These are phyloP conservation scores for Besnoitia besnoiti DNA, from an alignment of 169 alveolate genomes.

Conservation along the genomic window DNA sequence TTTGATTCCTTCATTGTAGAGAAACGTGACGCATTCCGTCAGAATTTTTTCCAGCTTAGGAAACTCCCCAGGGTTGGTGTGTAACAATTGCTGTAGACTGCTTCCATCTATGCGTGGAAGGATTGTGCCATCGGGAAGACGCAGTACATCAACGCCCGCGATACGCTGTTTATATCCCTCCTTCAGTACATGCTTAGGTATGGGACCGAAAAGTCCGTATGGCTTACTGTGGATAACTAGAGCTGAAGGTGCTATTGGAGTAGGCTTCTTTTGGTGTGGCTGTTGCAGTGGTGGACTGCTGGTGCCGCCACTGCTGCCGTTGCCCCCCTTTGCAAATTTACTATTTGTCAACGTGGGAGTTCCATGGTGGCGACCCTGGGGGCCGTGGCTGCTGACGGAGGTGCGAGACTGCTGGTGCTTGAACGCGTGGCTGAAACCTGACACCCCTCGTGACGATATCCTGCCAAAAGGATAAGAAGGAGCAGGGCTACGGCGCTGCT, in stretches of 20 bases:
- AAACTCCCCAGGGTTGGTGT: not conserved
- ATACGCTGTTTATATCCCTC: conserved; percentile 37
- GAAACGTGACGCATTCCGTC: not conserved
- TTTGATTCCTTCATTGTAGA: conserved; percentile 49
- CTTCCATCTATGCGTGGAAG: conserved; percentile 41
- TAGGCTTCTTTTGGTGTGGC: not conserved
- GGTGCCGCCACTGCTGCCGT: not conserved
- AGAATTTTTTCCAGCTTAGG: not conserved
- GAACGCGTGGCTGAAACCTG: not conserved
- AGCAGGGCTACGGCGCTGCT: not conserved
- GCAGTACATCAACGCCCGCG: conserved; percentile 51
- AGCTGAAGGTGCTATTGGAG: not conserved
- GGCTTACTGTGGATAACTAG: conserved; percentile 19
- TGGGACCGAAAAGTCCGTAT: conserved; percentile 9
- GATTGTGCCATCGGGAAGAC: not conserved
- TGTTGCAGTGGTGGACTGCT: not conserved
- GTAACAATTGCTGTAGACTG: not conserved
- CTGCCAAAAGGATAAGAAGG: not conserved
- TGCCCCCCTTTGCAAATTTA: not conserved
- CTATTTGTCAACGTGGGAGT: not conserved
- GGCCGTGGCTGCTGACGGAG: not conserved
- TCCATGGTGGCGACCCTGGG: not conserved
- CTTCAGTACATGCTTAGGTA: not conserved
- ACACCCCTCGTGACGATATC: not conserved
- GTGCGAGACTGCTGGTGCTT: not conserved